phyloP scores from a whole-genome alignment of 2,329 filamentous ascomycete species.

The Sclerotinia subarctica region DNA sequence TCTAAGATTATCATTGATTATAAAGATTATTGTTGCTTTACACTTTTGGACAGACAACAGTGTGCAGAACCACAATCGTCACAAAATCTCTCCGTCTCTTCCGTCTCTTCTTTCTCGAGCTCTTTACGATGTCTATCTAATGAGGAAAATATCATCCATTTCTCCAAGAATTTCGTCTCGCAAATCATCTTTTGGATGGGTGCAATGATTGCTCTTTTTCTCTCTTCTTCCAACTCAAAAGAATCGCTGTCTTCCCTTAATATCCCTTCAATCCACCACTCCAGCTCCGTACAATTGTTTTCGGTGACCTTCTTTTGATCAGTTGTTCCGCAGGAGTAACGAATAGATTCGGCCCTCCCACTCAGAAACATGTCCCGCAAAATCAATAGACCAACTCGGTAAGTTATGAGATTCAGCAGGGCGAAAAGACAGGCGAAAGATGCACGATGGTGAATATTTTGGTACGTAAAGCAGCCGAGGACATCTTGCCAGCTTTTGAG shows the following conservation, averaged over 20 bases:
- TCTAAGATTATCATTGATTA: background rate
- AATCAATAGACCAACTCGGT: fast-evolving
- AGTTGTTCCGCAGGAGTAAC: background rate
- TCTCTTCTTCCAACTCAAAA: background rate
- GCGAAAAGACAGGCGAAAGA: background rate
- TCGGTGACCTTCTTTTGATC: background rate
- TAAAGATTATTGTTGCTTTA: background rate
- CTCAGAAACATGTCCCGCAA: fast-evolving
- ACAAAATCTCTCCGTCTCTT: background rate
- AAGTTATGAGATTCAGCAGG: fast-evolving
- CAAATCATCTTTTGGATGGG: background rate
- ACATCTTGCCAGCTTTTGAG: background rate
- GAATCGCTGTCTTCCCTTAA: background rate
- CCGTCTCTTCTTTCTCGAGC: too few relatives aligned
- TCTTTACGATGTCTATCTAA: too few relatives aligned
- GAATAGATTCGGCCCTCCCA: fast-evolving
- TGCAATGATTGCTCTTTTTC: background rate
- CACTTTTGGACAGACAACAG: background rate
- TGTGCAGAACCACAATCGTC: background rate
- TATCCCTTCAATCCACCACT: background rate
- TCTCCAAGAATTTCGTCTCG: background rate
- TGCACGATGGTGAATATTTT: background rate
- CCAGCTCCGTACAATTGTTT: background rate
- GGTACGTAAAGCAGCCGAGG: background rate
- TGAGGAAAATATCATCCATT: background rate